Evolutionary conservation across 345 rosid genomes (phyloP), one percentile per base, ranked within the genome.

Genomic region (Mangifera indica): DNA sequence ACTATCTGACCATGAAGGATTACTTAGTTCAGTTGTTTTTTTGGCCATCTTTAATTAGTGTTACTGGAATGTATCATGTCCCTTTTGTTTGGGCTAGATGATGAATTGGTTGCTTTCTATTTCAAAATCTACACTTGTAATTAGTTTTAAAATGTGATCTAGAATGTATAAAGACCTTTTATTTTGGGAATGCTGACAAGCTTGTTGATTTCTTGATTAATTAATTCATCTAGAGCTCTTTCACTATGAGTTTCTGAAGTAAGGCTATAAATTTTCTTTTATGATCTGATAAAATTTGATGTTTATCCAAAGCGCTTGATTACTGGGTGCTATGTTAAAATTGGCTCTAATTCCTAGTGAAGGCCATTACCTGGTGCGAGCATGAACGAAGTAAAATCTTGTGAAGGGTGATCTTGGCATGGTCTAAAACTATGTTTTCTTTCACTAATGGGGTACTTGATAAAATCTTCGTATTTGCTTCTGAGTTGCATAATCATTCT

Each of bases 401-500:
- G 32, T 25, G 37, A 25, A 40, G 68, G 40, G 54, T 65, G 15
- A 48, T 42, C 45, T 12, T 5, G 58, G 42, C 52, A 40, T 53
- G 60, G 14, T 42, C 63, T 22, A 44, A 69, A 66, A 40, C 49
- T n/a, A 32, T 32, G 17, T 49, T 12, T 53, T 22, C 12, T 74
- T 59, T 60, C 24, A 32, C 59, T 57, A 32, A 45, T 63, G 34
- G 25, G 46, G 29, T n/a, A 63, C 79, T 44, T 17, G 48, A 18
- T 25, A 72, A 42, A 60, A 66, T 60, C 59, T 62, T 66, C 34
- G 29, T 18, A 22, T 73, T 21, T 66, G 45, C 25, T 74, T 56
- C 56, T 20, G 20, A 10, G 53, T 10, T 60, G 11, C 42, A 10
- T 78, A 42, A 26, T 57, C 72, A 74, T 72, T 79, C 67, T 82